These are phyloP conservation scores for Talaromyces sp. DNA, from an alignment of 2,329 filamentous ascomycete genomes.

Conservation along the genomic window DNA sequence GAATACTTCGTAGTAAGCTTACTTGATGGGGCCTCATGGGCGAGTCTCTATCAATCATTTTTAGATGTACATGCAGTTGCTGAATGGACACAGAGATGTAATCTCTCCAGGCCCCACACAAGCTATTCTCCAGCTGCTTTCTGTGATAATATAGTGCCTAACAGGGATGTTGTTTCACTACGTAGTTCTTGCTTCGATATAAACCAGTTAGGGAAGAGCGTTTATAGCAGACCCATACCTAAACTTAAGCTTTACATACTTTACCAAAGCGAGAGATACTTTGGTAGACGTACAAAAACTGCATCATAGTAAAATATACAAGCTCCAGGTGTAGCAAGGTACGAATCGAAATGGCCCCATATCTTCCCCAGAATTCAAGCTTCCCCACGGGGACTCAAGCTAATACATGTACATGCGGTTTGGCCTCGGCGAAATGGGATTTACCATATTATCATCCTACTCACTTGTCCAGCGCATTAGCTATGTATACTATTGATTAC, in stretches of 20 bases:
- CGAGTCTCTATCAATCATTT: not conserved
- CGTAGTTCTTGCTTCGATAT: not conserved
- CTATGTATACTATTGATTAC: not conserved
- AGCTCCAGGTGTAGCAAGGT: no score
- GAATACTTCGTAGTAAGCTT: no score
- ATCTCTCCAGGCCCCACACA: not conserved
- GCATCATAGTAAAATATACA: no score
- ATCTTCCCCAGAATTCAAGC: not conserved
- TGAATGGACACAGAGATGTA: not conserved
- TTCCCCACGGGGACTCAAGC: not conserved
- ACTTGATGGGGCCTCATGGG: not conserved
- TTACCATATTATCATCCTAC: not conserved
- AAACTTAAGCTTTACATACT: no score
- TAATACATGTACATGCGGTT: not conserved
- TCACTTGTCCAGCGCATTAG: not conserved
- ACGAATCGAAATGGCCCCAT: not conserved
- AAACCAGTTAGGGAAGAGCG: not conserved
- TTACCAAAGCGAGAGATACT: no score
- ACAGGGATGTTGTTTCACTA: not conserved
- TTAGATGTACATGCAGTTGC: no score
- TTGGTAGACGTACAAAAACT: no score
- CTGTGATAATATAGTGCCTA: not conserved
- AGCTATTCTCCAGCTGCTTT: not conserved
- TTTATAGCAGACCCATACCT: no score
- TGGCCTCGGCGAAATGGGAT: not conserved